Evolutionary conservation across 192 early-diverging fungal genomes (phyloP).

Genomic region (Dimargaris xerosporica): DNA sequence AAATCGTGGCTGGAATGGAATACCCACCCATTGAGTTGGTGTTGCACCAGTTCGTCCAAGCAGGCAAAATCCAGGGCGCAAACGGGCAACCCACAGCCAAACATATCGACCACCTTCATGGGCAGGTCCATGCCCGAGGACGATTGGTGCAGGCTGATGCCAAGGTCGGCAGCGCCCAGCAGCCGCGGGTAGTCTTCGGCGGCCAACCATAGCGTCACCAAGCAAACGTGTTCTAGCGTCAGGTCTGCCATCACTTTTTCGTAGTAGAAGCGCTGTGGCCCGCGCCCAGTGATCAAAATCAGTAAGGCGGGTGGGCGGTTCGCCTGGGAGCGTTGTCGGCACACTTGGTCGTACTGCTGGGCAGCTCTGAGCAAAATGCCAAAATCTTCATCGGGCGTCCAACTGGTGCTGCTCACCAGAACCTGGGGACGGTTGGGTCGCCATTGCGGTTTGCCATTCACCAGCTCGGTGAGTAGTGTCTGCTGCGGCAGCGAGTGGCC

Average conservation of each 20-base stretch:
- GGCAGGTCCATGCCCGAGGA: constrained; percentile 91
- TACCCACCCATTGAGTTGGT: constrained; percentile 48
- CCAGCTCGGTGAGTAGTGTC: constrained; percentile 26
- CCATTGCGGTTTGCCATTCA: constrained; percentile 15
- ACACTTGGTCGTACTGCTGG: constrained; percentile 30
- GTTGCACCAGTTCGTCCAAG: constrained; percentile 47
- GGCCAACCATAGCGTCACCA: constrained; percentile 69
- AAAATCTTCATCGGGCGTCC: constrained; percentile 97
- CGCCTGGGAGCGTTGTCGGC: constrained; percentile 8
- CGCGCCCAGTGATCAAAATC: constrained; percentile 87
- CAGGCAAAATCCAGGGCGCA: constrained; percentile 56
- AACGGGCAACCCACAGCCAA: constrained; percentile 86
- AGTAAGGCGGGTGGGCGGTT: constrained; percentile 32
- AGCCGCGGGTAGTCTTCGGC: constrained; percentile 72
- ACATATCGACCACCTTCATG: constrained; percentile 99
- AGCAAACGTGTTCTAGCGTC: constrained; percentile 31
- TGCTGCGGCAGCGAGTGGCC: constrained; percentile 12
- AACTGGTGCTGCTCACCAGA: constrained; percentile 78
- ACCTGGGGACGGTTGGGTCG: constrained; percentile 51
- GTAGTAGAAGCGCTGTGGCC: constrained; percentile 60
- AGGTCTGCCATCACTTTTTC: constrained; percentile 41
- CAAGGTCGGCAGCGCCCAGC: constrained; percentile 86
- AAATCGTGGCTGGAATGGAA: constrained; percentile 41
- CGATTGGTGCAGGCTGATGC: constrained; percentile 84
- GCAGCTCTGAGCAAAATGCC: constrained; percentile 55